These are phyloP conservation scores for Lycium barbarum DNA, from an alignment of 257 asterid genomes.

Conservation along the genomic window DNA sequence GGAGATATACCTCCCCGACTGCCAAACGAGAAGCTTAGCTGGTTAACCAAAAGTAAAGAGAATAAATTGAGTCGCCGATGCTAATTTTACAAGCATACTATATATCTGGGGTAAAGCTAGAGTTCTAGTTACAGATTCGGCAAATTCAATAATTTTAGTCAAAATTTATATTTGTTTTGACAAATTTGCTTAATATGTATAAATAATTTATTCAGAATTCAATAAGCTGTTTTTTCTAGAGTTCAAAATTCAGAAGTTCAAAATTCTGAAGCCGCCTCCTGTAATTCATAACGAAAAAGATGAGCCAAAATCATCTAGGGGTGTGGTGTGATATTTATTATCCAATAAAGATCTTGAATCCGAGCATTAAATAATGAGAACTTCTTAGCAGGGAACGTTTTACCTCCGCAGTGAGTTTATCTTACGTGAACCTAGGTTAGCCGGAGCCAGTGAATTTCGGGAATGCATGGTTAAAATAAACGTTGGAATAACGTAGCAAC, in stretches of 20 bases:
- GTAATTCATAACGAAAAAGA: neutral
- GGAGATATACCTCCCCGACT: neutral
- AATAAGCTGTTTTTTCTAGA: too few species aligned
- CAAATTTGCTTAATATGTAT: too few species aligned
- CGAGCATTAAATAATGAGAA: neutral
- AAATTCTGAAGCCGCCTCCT: too few species aligned
- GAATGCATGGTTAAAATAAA: neutral
- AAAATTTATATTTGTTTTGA: too few species aligned
- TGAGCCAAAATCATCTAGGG: neutral
- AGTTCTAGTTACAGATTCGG: too few species aligned
- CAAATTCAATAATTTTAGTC: too few species aligned
- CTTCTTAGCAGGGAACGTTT: neutral
- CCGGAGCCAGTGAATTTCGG: neutral
- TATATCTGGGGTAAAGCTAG: too few species aligned
- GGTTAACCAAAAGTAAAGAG: neutral
- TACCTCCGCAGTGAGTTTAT: neutral
- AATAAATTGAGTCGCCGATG: neutral
- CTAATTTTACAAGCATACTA: neutral
- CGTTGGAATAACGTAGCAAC: neutral
- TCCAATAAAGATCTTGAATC: neutral
- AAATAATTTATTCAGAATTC: too few species aligned
- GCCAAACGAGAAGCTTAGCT: neutral
- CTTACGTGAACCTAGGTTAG: too few species aligned
- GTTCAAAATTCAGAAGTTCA: too few species aligned
- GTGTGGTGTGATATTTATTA: neutral